A percentile compares a stretch with the other conserved stretches of the same genome.
phyloP scores from a whole-genome alignment of 208 protist genomes.

The Trypanosoma vivax region DNA sequence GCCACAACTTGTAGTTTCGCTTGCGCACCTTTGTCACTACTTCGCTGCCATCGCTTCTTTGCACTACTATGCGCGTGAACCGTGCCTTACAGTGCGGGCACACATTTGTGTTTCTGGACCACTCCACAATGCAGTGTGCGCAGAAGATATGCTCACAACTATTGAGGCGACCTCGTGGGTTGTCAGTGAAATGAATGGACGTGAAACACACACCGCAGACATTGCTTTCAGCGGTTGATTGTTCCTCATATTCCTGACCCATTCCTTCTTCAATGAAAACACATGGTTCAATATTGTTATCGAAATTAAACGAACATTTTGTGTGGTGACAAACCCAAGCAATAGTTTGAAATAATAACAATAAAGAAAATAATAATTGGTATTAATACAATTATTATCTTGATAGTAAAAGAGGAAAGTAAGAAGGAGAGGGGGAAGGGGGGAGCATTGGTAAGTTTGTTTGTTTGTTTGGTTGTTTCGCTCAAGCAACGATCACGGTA shows the following conservation, averaged over 20 bases:
- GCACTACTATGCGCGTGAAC: constrained; percentile 70
- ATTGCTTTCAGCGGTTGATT: constrained; percentile 1
- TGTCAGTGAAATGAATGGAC: constrained; percentile 49
- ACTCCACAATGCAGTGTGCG: constrained; percentile 76
- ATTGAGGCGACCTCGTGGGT: constrained; percentile 77
- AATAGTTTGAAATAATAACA: constrained; percentile 4
- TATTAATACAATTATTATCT: no score
- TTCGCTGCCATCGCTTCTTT: constrained; percentile 21
- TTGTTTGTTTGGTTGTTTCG: no score
- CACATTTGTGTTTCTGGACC: constrained; percentile 78
- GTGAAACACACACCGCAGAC: constrained; percentile 84
- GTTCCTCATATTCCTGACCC: neutral
- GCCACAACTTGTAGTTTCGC: constrained; percentile 57
- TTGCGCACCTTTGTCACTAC: constrained; percentile 70
- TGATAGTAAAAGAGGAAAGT: no score
- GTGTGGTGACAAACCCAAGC: constrained; percentile 1
- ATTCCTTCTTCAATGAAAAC: neutral
- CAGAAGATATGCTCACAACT: constrained; percentile 84
- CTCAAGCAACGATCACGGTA: no score
- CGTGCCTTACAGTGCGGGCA: constrained; percentile 80
- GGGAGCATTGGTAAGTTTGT: no score
- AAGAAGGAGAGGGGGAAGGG: no score
- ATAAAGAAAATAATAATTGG: constrained; percentile 8
- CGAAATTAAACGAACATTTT: no score
- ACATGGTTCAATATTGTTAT: neutral